These are phyloP conservation scores for Neopestalotiopsis clavispora DNA, from an alignment of 2,329 filamentous ascomycete genomes.

Conservation along the genomic window DNA sequence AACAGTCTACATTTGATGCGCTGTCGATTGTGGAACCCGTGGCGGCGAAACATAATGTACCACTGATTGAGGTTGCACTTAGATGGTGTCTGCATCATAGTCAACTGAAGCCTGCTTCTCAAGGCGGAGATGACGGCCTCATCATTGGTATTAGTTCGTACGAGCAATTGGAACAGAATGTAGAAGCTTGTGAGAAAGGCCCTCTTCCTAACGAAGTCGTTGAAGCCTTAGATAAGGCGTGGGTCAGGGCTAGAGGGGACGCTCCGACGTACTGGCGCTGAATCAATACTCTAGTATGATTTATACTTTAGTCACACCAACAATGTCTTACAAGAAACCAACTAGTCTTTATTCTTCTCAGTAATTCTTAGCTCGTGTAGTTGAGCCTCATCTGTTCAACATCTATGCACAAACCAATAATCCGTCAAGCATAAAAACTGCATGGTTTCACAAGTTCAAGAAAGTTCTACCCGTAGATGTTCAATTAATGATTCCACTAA, in stretches of 20 bases:
- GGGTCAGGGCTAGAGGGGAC: constrained; percentile 1
- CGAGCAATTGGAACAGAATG: constrained; percentile 7
- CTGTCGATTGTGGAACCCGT: constrained; percentile 71
- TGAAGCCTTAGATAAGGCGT: constrained; percentile 1
- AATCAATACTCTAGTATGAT: constrained; percentile 15
- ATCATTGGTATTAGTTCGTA: not conserved
- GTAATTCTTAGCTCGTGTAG: no score
- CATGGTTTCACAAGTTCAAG: no score
- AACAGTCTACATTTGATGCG: constrained; percentile 66
- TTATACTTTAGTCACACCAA: no score
- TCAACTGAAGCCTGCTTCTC: constrained; percentile 51
- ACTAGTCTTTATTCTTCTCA: no score
- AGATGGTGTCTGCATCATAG: constrained; percentile 78
- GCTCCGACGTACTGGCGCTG: constrained; percentile 38
- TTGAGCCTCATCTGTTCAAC: no score
- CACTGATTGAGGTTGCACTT: constrained; percentile 74
- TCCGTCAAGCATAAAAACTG: no score
- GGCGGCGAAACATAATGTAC: constrained; percentile 67
- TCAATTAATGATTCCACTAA: no score
- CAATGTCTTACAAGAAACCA: no score
- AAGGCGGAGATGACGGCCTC: constrained; percentile 47
- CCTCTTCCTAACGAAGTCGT: constrained; percentile 6
- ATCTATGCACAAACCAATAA: no score
- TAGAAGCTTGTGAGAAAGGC: constrained; percentile 2
- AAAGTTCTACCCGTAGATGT: no score